A percentile compares a stretch with the other conserved stretches of the same genome.
Evolutionary conservation across 768 basidiomycete species (phyloP).

Genomic region (Leucocoprinus leucothites): DNA sequence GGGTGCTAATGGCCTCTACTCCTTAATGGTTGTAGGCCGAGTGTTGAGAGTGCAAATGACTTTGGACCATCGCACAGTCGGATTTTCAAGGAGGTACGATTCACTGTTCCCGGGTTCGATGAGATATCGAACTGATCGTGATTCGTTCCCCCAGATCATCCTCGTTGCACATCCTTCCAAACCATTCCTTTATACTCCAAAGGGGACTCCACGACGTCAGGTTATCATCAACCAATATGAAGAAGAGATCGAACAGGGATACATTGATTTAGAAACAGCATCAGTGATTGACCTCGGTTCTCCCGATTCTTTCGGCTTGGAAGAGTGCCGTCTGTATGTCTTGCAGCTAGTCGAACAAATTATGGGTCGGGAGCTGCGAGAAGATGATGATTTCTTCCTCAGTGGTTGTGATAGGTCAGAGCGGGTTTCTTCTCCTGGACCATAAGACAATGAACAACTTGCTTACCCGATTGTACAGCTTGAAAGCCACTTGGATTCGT

Average conservation of each 20-base stretch:
- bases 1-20: background rate
- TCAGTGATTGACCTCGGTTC: conserved; percentile 15
- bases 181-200: conserved; percentile 41
- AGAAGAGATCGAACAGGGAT: conserved; percentile 37
- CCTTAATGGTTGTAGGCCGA: conserved; percentile 27
- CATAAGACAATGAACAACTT: no score
- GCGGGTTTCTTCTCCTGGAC: background rate
- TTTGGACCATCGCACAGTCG: conserved; percentile 42
- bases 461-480: conserved; percentile 17
- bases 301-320: conserved; percentile 16
- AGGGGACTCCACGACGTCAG: conserved; percentile 35
- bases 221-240: conserved; percentile 34
- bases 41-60: conserved; percentile 35
- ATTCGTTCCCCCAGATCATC: conserved; percentile 33
- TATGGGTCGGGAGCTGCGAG: conserved; percentile 12
- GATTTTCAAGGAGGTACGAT: conserved; percentile 42
- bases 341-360: conserved; percentile 13
- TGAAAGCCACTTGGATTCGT: conserved; percentile 35
- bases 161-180: conserved; percentile 33
- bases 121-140: background rate
- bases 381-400: conserved; percentile 36
- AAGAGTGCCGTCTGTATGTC: conserved; percentile 25
- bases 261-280: conserved; percentile 15
- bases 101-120: no score
- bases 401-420: conserved; percentile 37